Base-by-base conservation (phyloP, 1,284 basidiomycete genomes). In the Naganishia sp. region DNA sequence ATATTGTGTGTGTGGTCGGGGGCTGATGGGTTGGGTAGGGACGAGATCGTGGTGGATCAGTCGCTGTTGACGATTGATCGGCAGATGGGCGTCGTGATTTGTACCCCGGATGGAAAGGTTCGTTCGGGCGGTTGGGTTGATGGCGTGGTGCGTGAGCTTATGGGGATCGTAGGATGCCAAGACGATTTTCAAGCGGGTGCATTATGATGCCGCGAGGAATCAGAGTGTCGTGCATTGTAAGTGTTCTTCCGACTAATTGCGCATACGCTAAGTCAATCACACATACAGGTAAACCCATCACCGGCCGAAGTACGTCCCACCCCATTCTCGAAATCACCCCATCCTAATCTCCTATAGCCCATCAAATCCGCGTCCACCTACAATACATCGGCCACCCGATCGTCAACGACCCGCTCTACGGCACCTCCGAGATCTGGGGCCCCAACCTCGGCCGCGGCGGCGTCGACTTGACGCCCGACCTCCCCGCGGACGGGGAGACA, bases 361-460 rank as follows among this genome's bases (percentile, higher is more conserved):
- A 97, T 79, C 94, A 97, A 79, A 89, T 96, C 66, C 86, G 95
- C 52, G 95, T 99, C 1, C 96, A 99, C 76, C 84, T 98, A 1
- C 96, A 99, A 80, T 98, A 85, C 75, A 86, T 99, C 55, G 96
- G 96, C 1, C 83, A 92, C 74, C 90, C 96, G 0, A 94, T 99
- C 70, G 90, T 92, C 28, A 95, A 96, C 74, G 93, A 95, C 74
- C 89, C 91, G 1, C 84, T 94, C 0, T 95, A 95, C 76, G 88
- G 88, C 15, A 87, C 89, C 67, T 77, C 82, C 23, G 84, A 83
- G 32, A 92, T 95, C 43, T 97, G 94, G 94, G 92, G 92, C 31
- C 77, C 83, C 21, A 83, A 83, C 6, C 78, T 90, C 1, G 93
- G 91, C 2, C 87, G 86, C 76, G 89, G 89, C n/a, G 93, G 93